A percentile compares a stretch with the other conserved stretches of the same genome.
phyloP scores from a whole-genome alignment of 768 basidiomycete genomes.

The Boletus eberwhitei region DNA sequence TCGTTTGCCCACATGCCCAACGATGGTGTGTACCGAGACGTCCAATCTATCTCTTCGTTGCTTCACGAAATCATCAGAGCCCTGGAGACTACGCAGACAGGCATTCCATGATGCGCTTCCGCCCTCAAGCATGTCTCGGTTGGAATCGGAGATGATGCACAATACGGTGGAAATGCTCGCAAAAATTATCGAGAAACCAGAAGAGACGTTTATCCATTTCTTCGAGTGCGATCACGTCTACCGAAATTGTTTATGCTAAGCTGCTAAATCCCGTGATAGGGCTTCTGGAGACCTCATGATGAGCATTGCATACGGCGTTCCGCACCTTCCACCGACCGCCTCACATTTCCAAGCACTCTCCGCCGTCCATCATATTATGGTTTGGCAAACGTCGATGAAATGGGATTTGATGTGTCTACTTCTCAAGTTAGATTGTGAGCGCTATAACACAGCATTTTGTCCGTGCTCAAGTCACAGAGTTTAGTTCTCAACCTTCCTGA shows the following conservation, averaged over 20 bases:
- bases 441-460: no score
- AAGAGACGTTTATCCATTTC: neutral
- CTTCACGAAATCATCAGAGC: neutral
- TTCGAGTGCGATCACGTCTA: neutral
- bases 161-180: slow-evolving; percentile 3
- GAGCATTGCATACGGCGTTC: slow-evolving; percentile 1
- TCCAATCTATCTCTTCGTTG: neutral
- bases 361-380: slow-evolving; percentile 1
- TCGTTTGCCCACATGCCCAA: slow-evolving; percentile 6
- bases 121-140: neutral
- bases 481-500: neutral
- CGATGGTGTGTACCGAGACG: neutral
- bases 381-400: slow-evolving; percentile 2
- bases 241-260: neutral
- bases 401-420: slow-evolving; percentile 6
- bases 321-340: neutral
- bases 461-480: neutral
- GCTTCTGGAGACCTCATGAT: slow-evolving; percentile 7
- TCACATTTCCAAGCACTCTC: slow-evolving; percentile 1
- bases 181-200: slow-evolving; percentile 2
- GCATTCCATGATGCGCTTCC: slow-evolving; percentile 4
- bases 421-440: neutral
- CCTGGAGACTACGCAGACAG: slow-evolving; percentile 2
- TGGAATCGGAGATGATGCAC: slow-evolving; percentile 1
- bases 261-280: neutral